These are phyloP conservation scores for Naematelia encephala DNA, from an alignment of 768 basidiomycete species.

Conservation along the genomic window DNA sequence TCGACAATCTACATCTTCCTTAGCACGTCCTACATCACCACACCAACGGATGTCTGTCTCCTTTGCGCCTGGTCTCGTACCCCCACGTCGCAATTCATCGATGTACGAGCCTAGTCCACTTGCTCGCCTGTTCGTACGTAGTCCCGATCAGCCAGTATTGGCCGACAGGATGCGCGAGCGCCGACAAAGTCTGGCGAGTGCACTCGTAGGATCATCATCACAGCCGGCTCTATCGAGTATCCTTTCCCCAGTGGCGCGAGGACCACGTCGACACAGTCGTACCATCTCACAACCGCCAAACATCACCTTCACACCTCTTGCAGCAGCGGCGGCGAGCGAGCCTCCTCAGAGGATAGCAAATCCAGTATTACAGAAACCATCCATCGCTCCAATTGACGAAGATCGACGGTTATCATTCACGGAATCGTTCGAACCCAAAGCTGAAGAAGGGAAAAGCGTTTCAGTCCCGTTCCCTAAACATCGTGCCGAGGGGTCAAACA, in stretches of 20 bases:
- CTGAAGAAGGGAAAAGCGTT: slow-evolving; percentile 11
- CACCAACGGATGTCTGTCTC: slow-evolving; percentile 1
- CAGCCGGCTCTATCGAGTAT: not conserved
- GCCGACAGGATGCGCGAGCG: slow-evolving; percentile 9
- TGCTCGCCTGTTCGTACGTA: slow-evolving; percentile 42
- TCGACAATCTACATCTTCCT: slow-evolving; percentile 15
- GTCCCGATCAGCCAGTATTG: slow-evolving; percentile 1
- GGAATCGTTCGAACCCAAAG: slow-evolving; percentile 1
- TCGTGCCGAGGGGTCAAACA: not conserved
- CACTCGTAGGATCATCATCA: slow-evolving; percentile 4
- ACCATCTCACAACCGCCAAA: not conserved
- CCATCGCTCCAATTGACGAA: slow-evolving; percentile 17
- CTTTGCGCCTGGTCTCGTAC: slow-evolving; percentile 5
- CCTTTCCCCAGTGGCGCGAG: not conserved
- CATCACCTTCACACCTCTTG: not conserved
- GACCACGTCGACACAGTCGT: not conserved
- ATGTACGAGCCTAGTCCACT: slow-evolving; percentile 47
- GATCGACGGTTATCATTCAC: slow-evolving; percentile 4
- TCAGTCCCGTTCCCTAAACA: not conserved
- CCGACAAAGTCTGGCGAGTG: slow-evolving; percentile 12
- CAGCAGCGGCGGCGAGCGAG: not conserved
- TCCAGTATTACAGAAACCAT: slow-evolving; percentile 6
- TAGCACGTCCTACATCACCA: slow-evolving; percentile 3
- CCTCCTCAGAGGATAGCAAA: not conserved
- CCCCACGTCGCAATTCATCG: slow-evolving; percentile 37